Evolutionary conservation across 75 land plant genomes (phyloP).

Genomic region (Sequoia sempervirens): DNA sequence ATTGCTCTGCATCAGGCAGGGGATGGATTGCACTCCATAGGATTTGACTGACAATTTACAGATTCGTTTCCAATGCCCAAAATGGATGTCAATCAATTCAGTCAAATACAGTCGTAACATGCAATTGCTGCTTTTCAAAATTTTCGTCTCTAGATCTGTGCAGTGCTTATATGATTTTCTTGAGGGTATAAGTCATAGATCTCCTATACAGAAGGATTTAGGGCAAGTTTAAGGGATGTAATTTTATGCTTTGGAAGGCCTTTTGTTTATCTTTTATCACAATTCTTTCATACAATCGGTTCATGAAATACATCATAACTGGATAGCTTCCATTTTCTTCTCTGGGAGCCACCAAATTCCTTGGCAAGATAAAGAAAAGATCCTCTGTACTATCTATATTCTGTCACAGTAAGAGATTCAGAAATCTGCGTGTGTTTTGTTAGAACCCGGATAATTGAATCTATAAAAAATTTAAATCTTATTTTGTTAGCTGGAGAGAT

Average conservation of each 20-base stretch:
- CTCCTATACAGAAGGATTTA: neutral
- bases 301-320: neutral
- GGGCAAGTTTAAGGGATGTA: neutral
- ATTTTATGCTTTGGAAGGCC: neutral
- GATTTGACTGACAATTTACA: neutral
- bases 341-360: neutral
- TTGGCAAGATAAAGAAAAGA: neutral
- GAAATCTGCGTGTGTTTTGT: neutral
- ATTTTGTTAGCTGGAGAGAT: neutral
- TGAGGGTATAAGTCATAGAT: neutral
- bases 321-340: neutral
- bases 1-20: slow-evolving; percentile 19
- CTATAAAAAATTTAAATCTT: neutral
- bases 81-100: neutral
- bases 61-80: neutral
- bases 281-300: neutral
- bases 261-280: neutral
- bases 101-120: neutral
- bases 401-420: neutral
- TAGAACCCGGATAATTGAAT: neutral
- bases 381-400: neutral
- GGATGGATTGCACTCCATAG: neutral
- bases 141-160: neutral
- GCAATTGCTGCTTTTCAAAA: neutral
- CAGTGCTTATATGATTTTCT: neutral